Percentiles rank a stretch among this genome's conserved stretches.
Evolutionary conservation across 2,329 filamentous ascomycete genomes (phyloP).

Genomic region (Colletotrichum liaoningense): DNA sequence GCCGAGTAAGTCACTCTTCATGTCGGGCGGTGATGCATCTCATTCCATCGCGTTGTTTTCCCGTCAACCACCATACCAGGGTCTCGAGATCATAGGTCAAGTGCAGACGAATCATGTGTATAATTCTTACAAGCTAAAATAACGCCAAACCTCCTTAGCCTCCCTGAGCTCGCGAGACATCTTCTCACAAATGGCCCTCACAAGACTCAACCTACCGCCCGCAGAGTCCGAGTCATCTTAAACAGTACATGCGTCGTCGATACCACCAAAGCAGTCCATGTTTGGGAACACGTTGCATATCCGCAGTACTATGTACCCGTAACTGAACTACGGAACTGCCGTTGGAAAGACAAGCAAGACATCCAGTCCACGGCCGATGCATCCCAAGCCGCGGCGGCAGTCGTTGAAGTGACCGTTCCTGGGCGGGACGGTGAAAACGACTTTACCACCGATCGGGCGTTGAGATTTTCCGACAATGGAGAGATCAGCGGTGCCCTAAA

Average conservation of each 20-base stretch:
- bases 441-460: slow-evolving; percentile 45
- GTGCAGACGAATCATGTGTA: not conserved
- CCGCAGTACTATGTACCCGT: slow-evolving; percentile 57
- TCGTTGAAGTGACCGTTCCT: slow-evolving; percentile 46
- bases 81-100: not conserved
- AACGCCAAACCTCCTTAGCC: slow-evolving; percentile 34
- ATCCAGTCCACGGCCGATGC: slow-evolving; percentile 41
- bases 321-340: slow-evolving; percentile 43
- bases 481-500: slow-evolving; percentile 45
- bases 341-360: slow-evolving; percentile 40
- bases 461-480: slow-evolving; percentile 53
- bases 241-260: slow-evolving; percentile 49
- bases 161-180: slow-evolving; percentile 42
- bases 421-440: slow-evolving; percentile 40
- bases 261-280: slow-evolving; percentile 48
- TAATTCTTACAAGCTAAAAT: not conserved
- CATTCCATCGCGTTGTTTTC: not conserved
- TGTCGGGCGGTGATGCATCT: not conserved
- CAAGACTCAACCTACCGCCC: slow-evolving; percentile 38
- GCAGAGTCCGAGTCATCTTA: slow-evolving; percentile 48
- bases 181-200: slow-evolving; percentile 43
- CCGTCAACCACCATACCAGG: not conserved
- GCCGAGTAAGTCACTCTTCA: slow-evolving; percentile 20
- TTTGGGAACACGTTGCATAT: slow-evolving; percentile 61
- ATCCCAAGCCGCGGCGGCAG: slow-evolving; percentile 38